These are phyloP conservation scores for Xylaria hypoxylon DNA, from an alignment of 2,329 filamentous ascomycete genomes.

Conservation along the genomic window DNA sequence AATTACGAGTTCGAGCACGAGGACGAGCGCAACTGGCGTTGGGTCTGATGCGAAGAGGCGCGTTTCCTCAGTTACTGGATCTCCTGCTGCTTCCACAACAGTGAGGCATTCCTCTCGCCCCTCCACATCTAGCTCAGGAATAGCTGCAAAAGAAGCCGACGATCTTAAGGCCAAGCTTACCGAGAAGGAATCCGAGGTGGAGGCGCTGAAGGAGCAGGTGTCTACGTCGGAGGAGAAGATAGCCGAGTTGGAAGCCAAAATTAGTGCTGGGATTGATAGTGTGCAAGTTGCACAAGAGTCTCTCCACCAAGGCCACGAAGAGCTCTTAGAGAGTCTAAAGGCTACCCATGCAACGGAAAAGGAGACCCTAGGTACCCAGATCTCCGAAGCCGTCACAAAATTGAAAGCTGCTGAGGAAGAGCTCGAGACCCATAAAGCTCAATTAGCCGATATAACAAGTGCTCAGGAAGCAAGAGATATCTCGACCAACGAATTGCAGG, in stretches of 20 bases:
- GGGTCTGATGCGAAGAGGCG: constrained; percentile 67
- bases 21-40: constrained; percentile 52
- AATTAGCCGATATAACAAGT: constrained; percentile 61
- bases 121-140: constrained; percentile 54
- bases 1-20: constrained; percentile 48
- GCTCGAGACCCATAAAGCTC: constrained; percentile 62
- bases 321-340: constrained; percentile 63
- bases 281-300: constrained; percentile 56
- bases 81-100: constrained; percentile 54
- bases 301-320: constrained; percentile 57
- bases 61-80: constrained; percentile 62
- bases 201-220: constrained; percentile 67
- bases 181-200: constrained; percentile 68
- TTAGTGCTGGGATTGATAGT: constrained; percentile 56
- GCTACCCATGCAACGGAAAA: constrained; percentile 63
- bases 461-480: constrained; percentile 62
- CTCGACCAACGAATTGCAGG: constrained; percentile 62
- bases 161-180: constrained; percentile 70
- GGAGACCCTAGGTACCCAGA: constrained; percentile 59
- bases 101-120: constrained; percentile 58
- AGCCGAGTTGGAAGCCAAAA: constrained; percentile 64
- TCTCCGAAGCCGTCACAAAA: constrained; percentile 63
- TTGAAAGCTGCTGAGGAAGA: constrained; percentile 64
- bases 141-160: constrained; percentile 67
- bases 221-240: constrained; percentile 67